Conservation (phyloP, 164 flowering plant genomes). For the Hamamelis virginiana region DNA sequence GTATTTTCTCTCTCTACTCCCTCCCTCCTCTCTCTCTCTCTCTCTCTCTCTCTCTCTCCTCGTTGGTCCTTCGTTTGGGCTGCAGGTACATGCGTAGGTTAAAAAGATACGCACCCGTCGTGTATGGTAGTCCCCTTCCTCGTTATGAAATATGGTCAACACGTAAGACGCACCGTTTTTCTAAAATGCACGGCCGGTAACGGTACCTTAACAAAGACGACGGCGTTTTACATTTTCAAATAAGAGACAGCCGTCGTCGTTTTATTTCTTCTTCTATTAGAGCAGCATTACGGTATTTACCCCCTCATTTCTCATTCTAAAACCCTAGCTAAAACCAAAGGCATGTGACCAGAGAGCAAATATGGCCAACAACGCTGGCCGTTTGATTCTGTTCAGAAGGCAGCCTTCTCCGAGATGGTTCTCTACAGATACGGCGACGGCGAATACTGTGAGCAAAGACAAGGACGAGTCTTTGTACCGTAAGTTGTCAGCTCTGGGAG, state of each 20-base stretch:
- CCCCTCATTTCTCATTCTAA: background rate
- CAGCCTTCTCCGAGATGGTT: background rate
- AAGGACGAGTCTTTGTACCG: slow-evolving; percentile 1
- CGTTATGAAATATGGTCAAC: too few species aligned
- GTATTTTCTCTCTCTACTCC: too few species aligned
- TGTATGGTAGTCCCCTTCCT: slow-evolving; percentile 6
- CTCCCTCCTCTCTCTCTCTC: background rate
- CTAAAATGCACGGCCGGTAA: too few species aligned
- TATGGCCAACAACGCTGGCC: background rate
- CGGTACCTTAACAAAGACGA: too few species aligned
- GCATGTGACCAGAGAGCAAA: background rate
- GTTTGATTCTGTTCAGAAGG: background rate
- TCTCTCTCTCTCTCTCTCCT: background rate
- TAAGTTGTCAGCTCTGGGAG: slow-evolving; percentile 1
- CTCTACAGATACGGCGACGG: background rate
- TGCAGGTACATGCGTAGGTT: slow-evolving; percentile 24
- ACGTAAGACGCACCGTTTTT: too few species aligned
- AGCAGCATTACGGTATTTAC: too few species aligned
- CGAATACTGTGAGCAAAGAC: background rate
- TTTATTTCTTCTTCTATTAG: too few species aligned
- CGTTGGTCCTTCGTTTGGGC: slow-evolving; percentile 4
- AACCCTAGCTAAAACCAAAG: slow-evolving; percentile 6
- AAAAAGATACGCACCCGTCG: slow-evolving; percentile 2
- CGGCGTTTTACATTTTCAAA: too few species aligned
- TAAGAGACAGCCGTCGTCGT: too few species aligned